phyloP scores from a whole-genome alignment of 208 protist genomes.

The Trypanosoma platydactyli region DNA sequence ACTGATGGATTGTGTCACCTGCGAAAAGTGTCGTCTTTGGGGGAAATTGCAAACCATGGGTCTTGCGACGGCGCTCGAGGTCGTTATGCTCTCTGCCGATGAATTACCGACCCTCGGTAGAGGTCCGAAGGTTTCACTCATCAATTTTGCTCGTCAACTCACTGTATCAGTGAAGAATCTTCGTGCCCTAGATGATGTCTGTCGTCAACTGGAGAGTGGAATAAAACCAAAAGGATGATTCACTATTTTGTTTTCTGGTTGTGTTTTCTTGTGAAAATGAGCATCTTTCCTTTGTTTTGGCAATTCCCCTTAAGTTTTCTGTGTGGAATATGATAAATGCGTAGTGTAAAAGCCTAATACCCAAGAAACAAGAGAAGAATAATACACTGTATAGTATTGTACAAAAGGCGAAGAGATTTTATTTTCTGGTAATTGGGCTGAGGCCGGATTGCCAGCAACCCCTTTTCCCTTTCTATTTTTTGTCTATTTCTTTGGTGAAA shows the following conservation, averaged over 20 bases:
- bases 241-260: conserved; percentile 24
- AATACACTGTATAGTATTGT: no score
- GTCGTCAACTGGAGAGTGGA: conserved; percentile 8
- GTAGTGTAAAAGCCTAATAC: no score
- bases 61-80: conserved; percentile 79
- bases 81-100: conserved; percentile 54
- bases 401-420: no score
- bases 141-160: conserved; percentile 82
- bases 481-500: no score
- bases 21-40: conserved; percentile 93
- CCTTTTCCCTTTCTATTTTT: no score
- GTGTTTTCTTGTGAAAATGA: neutral
- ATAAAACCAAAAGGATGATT: conserved; percentile 14
- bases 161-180: conserved; percentile 73
- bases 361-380: no score
- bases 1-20: conserved; percentile 92
- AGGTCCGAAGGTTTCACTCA: conserved; percentile 76
- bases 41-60: conserved; percentile 89
- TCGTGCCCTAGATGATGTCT: conserved; percentile 24
- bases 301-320: no score
- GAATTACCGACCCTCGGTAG: conserved; percentile 43
- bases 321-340: no score
- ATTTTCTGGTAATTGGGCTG: no score
- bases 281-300: no score
- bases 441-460: no score